These are phyloP conservation scores for Aspergillus sp. DNA, from an alignment of 2,329 filamentous ascomycete genomes.

Conservation along the genomic window DNA sequence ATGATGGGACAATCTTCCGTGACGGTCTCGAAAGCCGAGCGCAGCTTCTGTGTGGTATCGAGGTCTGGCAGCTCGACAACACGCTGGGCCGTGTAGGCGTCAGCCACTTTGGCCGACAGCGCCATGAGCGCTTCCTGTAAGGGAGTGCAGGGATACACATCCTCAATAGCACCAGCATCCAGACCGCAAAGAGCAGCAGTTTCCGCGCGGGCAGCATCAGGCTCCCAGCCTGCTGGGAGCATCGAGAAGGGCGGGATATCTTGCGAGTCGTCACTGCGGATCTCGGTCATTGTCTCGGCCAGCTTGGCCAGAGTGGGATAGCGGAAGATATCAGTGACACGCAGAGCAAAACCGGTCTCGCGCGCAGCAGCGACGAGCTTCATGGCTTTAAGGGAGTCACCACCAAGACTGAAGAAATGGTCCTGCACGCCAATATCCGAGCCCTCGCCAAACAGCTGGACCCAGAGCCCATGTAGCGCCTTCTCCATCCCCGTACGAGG, in stretches of 20 bases:
- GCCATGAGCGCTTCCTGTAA: conserved; percentile 18
- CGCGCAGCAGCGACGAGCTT: conserved; percentile 4
- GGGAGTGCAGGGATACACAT: conserved; percentile 12
- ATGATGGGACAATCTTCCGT: conserved; percentile 34
- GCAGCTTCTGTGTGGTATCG: conserved; percentile 20
- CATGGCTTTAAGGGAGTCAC: conserved; percentile 16
- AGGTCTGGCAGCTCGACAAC: conserved; percentile 5
- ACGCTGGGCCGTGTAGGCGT: conserved; percentile 1
- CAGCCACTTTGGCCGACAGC: conserved; percentile 3
- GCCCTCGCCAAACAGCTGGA: background rate
- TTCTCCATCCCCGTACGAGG: background rate
- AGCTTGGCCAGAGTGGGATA: conserved; percentile 23
- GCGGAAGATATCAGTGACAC: conserved; percentile 30
- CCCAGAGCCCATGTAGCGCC: background rate
- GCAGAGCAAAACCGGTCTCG: conserved; percentile 21
- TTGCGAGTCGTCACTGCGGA: background rate
- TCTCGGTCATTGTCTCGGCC: background rate
- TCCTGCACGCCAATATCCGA: conserved; percentile 7
- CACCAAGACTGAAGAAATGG: conserved; percentile 21
- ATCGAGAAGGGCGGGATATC: conserved; percentile 12
- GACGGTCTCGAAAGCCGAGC: conserved; percentile 33
- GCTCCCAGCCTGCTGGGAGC: conserved; percentile 5
- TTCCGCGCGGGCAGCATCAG: background rate
- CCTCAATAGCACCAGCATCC: conserved; percentile 8
- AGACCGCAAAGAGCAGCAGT: conserved; percentile 12